These are phyloP conservation scores for Akebia trifoliata DNA, from an alignment of 164 flowering plant species.

Conservation along the genomic window DNA sequence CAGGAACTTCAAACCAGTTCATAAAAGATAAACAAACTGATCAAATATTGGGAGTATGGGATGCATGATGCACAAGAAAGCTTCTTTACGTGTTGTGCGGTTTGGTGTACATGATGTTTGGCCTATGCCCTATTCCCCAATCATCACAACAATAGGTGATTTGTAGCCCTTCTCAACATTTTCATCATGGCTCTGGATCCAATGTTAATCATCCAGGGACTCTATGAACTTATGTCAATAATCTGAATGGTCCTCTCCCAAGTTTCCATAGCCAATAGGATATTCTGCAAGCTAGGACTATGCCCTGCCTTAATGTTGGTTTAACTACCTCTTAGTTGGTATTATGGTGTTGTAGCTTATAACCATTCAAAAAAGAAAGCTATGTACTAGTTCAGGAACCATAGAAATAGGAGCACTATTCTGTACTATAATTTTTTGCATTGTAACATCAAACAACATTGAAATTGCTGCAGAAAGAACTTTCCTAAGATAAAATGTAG, in stretches of 20 bases:
- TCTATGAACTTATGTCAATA: no score
- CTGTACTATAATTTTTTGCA: not conserved
- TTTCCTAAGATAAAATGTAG: not conserved
- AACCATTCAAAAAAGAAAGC: not conserved
- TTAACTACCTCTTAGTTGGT: not conserved
- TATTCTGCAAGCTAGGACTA: not conserved
- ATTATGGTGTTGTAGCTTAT: not conserved
- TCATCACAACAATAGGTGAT: no score
- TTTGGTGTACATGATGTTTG: no score
- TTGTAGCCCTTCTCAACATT: no score
- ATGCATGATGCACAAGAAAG: no score
- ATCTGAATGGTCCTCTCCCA: not conserved
- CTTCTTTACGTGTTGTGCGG: no score
- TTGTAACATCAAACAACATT: not conserved
- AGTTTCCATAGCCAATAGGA: not conserved
- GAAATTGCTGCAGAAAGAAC: not conserved
- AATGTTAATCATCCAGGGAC: no score
- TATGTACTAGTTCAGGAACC: not conserved
- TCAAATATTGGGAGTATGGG: no score
- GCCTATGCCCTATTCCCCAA: no score
- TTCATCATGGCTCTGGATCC: no score
- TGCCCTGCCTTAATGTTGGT: not conserved
- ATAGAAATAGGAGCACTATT: not conserved
- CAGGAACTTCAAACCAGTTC: not conserved
- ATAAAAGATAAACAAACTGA: not conserved